Conservation (phyloP, 2,329 filamentous ascomycete genomes). For the Aspergillus glaucus region DNA sequence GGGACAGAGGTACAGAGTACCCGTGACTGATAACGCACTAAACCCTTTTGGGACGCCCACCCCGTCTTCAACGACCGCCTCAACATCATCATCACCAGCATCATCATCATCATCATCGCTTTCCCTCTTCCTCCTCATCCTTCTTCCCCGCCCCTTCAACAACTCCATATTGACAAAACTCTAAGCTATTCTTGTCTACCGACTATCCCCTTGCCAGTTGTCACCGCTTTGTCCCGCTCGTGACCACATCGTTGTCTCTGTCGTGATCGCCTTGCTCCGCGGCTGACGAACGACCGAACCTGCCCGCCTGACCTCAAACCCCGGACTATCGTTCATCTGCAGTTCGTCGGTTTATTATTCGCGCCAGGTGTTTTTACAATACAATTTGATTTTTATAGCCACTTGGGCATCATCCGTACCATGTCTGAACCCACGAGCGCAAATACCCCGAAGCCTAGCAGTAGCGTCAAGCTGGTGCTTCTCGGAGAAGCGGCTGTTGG, state of each 20-base stretch:
- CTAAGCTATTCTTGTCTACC: neutral
- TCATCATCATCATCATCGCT: neutral
- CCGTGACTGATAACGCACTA: neutral
- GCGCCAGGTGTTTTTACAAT: slow-evolving; percentile 18
- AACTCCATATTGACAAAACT: neutral
- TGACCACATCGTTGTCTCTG: too few relatives aligned
- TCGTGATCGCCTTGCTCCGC: too few relatives aligned
- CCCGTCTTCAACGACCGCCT: neutral
- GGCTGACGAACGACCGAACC: too few relatives aligned
- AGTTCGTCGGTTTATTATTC: slow-evolving; percentile 14
- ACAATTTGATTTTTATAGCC: slow-evolving; percentile 13
- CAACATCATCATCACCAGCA: neutral
- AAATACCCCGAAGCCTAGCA: slow-evolving; percentile 82
- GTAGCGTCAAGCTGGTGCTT: slow-evolving; percentile 98
- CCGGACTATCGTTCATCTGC: too few relatives aligned
- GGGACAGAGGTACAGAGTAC: too few relatives aligned
- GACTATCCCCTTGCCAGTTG: neutral
- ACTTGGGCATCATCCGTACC: slow-evolving; percentile 1
- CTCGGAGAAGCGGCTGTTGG: slow-evolving; percentile 96
- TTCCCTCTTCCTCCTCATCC: neutral
- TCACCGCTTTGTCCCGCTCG: neutral
- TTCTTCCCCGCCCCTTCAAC: neutral
- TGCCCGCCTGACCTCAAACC: too few relatives aligned
- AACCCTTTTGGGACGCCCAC: neutral
- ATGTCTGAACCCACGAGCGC: slow-evolving; percentile 69